phyloP scores from a whole-genome alignment of 2,329 filamentous ascomycete genomes.

The Apiospora aurea region DNA sequence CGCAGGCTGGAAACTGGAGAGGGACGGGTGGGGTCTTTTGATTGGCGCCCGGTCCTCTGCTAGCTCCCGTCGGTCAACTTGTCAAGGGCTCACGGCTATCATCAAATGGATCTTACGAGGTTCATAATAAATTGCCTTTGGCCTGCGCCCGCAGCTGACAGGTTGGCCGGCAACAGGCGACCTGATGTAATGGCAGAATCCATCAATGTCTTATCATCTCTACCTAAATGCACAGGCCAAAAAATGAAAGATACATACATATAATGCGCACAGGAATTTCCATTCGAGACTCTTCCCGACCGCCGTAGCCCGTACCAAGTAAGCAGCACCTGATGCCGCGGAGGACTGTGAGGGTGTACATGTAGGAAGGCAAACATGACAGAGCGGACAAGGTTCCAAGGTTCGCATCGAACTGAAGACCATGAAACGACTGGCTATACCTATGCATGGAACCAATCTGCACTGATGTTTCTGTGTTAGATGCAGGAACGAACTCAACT shows the following conservation, averaged over 20 bases:
- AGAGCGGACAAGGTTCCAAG: neutral
- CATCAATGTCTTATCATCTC: neutral
- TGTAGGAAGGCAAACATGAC: neutral
- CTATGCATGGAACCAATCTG: neutral
- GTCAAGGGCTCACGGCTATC: neutral
- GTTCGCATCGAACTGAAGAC: neutral
- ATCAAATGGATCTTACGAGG: too few relatives aligned
- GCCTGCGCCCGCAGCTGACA: neutral
- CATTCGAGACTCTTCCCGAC: too few relatives aligned
- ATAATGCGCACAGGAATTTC: neutral
- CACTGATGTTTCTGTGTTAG: neutral
- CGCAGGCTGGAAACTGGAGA: neutral
- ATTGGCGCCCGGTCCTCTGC: slow-evolving; percentile 16
- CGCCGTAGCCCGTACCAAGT: too few relatives aligned
- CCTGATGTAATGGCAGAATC: neutral
- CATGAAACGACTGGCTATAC: neutral
- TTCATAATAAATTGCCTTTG: too few relatives aligned
- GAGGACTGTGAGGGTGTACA: too few relatives aligned
- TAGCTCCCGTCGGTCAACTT: slow-evolving; percentile 20
- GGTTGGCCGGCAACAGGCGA: neutral
- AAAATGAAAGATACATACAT: neutral
- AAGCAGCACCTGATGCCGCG: too few relatives aligned
- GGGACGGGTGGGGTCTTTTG: slow-evolving; percentile 12
- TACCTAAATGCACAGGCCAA: neutral
- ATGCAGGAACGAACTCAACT: slow-evolving; percentile 1